Evolutionary conservation across 306 rosid species (phyloP), one percentile per base, ranked within the genome.

Genomic region (Quercus gilva): DNA sequence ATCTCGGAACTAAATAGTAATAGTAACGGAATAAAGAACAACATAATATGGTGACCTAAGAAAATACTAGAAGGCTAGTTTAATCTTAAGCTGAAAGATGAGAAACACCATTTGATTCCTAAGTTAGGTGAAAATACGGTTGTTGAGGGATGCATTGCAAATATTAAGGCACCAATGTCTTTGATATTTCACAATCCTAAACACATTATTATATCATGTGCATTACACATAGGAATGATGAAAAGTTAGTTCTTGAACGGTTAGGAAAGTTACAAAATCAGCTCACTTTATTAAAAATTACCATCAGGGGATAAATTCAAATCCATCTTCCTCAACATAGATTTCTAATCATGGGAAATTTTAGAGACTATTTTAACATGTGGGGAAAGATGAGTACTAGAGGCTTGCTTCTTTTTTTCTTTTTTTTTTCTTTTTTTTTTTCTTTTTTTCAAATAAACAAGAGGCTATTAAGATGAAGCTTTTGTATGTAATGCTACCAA

Each of bases 401-500:
- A 67, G 37, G 26, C 51, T 19, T 11, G 26, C 23, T 33, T 7
- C 45, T 7, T 35, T 6, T 35, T 35, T 35, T 1, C 8, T 35
- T 35, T 35, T 37, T 37, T 37, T 37, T 2, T 2, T 37, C 2
- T 2, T 37, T 41, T 41, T 2, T 41, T 7, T 37, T 8, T 35
- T 1, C 8, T 8, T 37, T 41, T 37, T 41, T 41, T 37, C 45
- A 41, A 41, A 41, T 41, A 2, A 8, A 41, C 45, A 41, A 41
- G 0, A 41, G 11, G 45, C 3, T 33, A 17, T 78, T 87, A 86
- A 53, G 89, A 79, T 60, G 91, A 76, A 55, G 83, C 76, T 59
- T 55, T 84, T 5, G 74, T 78, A 78, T 87, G 89, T 15, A 90
- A 71, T 74, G 92, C 89, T 71, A 89, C 85, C 43, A 92, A 89